Conservation (phyloP, 768 basidiomycete genomes). For the Termitomyces sp. region DNA sequence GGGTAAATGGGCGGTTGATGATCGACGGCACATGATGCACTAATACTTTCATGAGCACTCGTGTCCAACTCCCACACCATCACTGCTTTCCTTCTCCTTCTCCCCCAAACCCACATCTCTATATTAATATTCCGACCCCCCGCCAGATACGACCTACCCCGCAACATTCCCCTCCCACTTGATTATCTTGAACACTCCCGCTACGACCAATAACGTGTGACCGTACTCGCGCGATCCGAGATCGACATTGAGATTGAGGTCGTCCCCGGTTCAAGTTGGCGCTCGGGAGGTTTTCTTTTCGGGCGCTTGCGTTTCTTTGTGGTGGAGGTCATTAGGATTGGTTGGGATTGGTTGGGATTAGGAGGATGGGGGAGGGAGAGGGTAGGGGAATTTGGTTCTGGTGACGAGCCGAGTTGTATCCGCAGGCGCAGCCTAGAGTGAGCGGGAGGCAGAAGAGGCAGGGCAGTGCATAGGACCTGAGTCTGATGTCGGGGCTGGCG, state of each 20-base stretch:
- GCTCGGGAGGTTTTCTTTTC: no score
- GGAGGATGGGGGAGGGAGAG: background rate
- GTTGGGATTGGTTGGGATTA: background rate
- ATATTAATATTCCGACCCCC: background rate
- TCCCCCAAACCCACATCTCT: background rate
- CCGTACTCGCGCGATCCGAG: constrained; percentile 35
- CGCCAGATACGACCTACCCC: background rate
- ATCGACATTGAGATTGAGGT: background rate
- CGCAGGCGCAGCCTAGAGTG: no score
- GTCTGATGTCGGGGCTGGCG: no score
- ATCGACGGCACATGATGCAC: no score
- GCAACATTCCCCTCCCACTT: no score
- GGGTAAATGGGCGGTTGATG: no score
- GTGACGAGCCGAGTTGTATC: no score
- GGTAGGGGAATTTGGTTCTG: no score
- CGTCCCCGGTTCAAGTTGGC: background rate
- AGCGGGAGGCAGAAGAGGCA: no score
- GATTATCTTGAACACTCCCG: constrained; percentile 59
- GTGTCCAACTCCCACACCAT: background rate
- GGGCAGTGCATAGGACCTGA: no score
- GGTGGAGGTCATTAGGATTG: no score
- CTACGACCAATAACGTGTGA: constrained; percentile 54
- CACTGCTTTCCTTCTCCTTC: background rate
- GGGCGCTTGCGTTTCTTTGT: constrained; percentile 16
- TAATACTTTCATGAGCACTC: no score